phyloP scores from a whole-genome alignment of 2,329 filamentous ascomycete species.

The Xylariaceae sp. region DNA sequence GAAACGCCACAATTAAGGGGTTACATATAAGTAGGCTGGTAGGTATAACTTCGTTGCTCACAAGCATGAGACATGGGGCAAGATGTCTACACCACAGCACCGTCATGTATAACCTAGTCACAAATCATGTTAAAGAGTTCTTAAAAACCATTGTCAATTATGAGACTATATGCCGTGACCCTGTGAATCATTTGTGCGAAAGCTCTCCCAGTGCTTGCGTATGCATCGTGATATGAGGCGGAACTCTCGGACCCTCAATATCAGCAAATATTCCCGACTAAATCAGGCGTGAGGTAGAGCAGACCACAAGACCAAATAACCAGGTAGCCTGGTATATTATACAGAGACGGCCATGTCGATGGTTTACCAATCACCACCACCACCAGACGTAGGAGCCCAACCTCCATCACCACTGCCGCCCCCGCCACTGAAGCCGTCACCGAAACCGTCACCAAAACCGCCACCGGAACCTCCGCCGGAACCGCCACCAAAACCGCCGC shows the following conservation, averaged over 20 bases:
- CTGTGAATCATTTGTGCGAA: too few relatives aligned
- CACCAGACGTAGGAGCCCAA: too few relatives aligned
- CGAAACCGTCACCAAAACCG: slow-evolving; percentile 7
- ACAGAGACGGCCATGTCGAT: background rate
- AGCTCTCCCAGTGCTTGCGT: background rate
- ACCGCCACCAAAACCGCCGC: slow-evolving; percentile 7
- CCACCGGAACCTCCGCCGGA: slow-evolving; percentile 2
- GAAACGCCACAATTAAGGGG: slow-evolving; percentile 25
- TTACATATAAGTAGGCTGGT: too few relatives aligned
- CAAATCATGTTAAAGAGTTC: too few relatives aligned
- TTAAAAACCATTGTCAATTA: background rate
- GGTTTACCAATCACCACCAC: slow-evolving; percentile 7
- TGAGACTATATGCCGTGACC: slow-evolving; percentile 4
- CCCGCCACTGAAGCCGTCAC: background rate
- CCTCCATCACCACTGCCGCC: background rate
- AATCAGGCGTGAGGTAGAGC: background rate
- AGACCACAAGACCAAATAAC: too few relatives aligned
- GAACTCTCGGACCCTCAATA: slow-evolving; percentile 6
- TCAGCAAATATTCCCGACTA: slow-evolving; percentile 4
- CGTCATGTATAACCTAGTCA: too few relatives aligned
- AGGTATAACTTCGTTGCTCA: too few relatives aligned
- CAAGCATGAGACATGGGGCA: too few relatives aligned
- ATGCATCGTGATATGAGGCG: slow-evolving; percentile 9
- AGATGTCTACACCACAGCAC: too few relatives aligned
- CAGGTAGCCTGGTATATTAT: too few relatives aligned